Evolutionary conservation across 345 rosid genomes (phyloP).

Genomic region (Linum trigynum): DNA sequence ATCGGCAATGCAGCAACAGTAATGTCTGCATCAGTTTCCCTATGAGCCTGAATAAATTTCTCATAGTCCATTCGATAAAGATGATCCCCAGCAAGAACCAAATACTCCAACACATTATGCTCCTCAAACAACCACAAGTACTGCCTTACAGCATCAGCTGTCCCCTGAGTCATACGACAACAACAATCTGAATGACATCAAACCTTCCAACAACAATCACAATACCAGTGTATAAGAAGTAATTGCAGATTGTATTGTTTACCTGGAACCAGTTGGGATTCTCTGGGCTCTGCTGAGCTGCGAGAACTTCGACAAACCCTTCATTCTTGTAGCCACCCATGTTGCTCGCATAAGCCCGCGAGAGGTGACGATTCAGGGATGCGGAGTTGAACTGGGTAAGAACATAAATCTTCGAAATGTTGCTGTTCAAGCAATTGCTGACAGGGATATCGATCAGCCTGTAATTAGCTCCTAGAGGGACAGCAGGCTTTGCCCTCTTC

Average conservation of each 20-base stretch:
- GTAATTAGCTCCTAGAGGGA: constrained; percentile 90
- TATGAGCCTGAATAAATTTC: constrained; percentile 90
- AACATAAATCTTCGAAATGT: constrained; percentile 81
- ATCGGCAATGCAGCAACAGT: constrained; percentile 97
- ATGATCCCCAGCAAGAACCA: constrained; percentile 97
- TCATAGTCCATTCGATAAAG: constrained; percentile 96
- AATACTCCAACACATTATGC: constrained; percentile 82
- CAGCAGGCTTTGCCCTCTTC: constrained; percentile 97
- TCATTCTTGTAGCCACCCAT: constrained; percentile 97
- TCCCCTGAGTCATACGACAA: constrained; percentile 42
- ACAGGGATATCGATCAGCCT: constrained; percentile 92
- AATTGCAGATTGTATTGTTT: background rate
- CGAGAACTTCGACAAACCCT: constrained; percentile 96
- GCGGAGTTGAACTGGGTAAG: constrained; percentile 97
- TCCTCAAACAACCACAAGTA: constrained; percentile 95
- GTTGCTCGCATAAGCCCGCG: constrained; percentile 90
- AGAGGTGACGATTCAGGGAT: constrained; percentile 87
- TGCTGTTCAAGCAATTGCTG: constrained; percentile 93
- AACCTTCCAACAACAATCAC: background rate
- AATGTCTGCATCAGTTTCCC: constrained; percentile 94
- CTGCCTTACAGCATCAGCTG: constrained; percentile 97
- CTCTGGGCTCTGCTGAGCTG: constrained; percentile 97
- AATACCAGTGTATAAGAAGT: too few relatives aligned
- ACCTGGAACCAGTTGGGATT: constrained; percentile 99
- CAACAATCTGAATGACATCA: constrained; percentile 5